These are phyloP conservation scores for Cordyceps farinosa DNA, from an alignment of 2,329 filamentous ascomycete species.

Conservation along the genomic window DNA sequence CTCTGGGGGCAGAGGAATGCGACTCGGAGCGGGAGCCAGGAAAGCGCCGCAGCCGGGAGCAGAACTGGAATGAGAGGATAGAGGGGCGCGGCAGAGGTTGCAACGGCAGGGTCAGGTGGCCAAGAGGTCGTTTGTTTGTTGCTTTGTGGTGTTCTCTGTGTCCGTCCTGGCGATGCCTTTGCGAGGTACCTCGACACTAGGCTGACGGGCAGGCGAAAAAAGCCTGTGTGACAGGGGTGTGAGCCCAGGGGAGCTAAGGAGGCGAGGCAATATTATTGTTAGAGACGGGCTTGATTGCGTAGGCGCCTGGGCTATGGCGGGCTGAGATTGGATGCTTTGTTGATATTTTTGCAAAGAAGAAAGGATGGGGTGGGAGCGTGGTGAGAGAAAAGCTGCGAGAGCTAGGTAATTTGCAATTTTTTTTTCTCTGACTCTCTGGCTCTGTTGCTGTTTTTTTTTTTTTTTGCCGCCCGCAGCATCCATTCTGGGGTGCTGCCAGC, in stretches of 20 bases:
- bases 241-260: constrained; percentile 1
- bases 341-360: constrained; percentile 7
- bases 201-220: background rate
- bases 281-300: background rate
- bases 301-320: background rate
- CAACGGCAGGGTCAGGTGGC: constrained; percentile 12
- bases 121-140: background rate
- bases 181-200: background rate
- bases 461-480: background rate
- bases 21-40: background rate
- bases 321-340: constrained; percentile 4
- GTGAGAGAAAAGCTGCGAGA: background rate
- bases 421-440: background rate
- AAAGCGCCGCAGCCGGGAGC: background rate
- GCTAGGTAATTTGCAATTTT: background rate
- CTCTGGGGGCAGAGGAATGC: constrained; percentile 3
- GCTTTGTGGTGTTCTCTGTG: background rate
- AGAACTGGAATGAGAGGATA: constrained; percentile 6
- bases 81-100: constrained; percentile 1
- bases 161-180: background rate
- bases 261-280: background rate
- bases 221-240: constrained; percentile 8
- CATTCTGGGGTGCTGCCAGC: constrained; percentile 13
- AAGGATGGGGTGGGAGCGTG: background rate
- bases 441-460: background rate